Base-by-base conservation (phyloP, 768 basidiomycete genomes). In the Leccinum uliginosum region DNA sequence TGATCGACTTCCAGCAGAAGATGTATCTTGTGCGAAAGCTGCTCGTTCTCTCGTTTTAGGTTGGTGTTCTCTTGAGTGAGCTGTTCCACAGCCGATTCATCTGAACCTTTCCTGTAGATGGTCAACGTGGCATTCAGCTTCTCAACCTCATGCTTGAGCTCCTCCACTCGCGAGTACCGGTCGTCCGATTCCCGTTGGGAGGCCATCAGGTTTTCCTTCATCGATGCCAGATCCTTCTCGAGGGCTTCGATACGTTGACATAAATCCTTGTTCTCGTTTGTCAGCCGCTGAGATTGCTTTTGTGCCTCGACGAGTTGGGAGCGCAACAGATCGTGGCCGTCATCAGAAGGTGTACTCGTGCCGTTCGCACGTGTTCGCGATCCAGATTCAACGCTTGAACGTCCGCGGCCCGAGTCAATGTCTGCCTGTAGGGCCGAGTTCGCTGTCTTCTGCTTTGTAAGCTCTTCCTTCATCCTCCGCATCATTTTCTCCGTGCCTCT, bases 401-500 rank as follows among this genome's bases (percentile, higher is more conserved):
- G 82, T 56, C 81, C 79, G n/a, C 86, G 86, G 24, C 80, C 67
- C 2, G 78, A 72, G 56, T 96, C 93, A 21, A 96, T 78, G 64
- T 98, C 92, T n/a, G 81, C 73, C 68, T 98, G 93, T 26, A 98
- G 83, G 55, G 80, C 77, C 45, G 85, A 77, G 67, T 93, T 95
- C 46, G 85, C 73, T 48, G 78, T 79, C 75, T 97, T 98, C 73
- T 96, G 91, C 75, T 90, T 95, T 62, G 83, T 89, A 56, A 98
- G 75, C 67, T 98, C 97, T 55, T 95, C 96, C 72, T 93, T 91
- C 87, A 98, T 92, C 63, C 89, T 85, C 62, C 93, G 85, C 79
- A 98, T 89, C 85, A 98, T 93, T 75, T 95, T 97, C 73, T 98
- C 97, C 1, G 95, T 98, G 46, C 93, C 93, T 81, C 91, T 93